phyloP scores from a whole-genome alignment of 257 asterid species.

The Lithospermum erythrorhizon region DNA sequence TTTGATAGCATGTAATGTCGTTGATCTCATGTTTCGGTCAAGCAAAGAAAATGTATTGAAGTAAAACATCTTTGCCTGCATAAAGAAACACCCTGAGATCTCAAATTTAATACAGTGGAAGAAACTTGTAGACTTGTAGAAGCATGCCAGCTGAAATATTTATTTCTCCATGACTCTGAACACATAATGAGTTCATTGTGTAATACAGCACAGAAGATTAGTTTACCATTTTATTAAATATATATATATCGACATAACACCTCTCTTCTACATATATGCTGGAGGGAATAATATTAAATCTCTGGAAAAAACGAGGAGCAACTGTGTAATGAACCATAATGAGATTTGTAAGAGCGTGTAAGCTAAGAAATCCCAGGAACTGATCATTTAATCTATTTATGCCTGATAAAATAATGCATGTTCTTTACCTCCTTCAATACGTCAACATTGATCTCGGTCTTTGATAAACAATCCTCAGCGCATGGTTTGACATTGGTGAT shows the following conservation, averaged over 20 bases:
- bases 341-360: neutral
- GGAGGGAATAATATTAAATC: neutral
- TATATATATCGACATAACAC: neutral
- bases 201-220: too few relatives aligned
- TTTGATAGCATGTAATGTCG: constrained; percentile 54
- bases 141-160: neutral
- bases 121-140: neutral
- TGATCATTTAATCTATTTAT: neutral
- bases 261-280: neutral
- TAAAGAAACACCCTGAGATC: neutral
- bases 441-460: constrained; percentile 74
- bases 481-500: constrained; percentile 53
- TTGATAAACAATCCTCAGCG: constrained; percentile 69
- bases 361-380: neutral
- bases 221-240: too few relatives aligned
- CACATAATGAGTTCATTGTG: neutral
- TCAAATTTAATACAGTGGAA: neutral
- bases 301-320: neutral
- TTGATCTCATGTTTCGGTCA: constrained; percentile 62
- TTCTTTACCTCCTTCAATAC: constrained; percentile 76
- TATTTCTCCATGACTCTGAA: neutral
- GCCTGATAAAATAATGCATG: neutral
- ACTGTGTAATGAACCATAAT: neutral
- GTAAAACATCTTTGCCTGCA: constrained; percentile 88
- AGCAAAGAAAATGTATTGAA: constrained; percentile 81